Conservation (phyloP, 2,329 filamentous ascomycete species). For the Niveomyces coronatus region DNA sequence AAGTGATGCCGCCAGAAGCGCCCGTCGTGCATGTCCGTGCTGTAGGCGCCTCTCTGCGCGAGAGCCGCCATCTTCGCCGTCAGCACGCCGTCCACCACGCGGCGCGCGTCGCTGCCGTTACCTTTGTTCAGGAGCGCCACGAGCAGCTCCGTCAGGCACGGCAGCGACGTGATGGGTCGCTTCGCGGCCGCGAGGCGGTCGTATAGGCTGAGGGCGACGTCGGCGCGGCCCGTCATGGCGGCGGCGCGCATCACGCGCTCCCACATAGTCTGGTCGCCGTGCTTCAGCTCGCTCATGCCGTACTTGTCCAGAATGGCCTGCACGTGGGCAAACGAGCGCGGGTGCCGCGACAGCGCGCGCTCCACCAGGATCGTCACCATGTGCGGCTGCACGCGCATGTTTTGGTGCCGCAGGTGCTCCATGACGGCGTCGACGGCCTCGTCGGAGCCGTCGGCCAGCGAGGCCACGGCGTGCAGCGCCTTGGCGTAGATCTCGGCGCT, state of each 20-base stretch:
- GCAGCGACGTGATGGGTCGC: constrained; percentile 31
- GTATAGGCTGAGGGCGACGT: constrained; percentile 39
- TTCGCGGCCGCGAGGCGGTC: constrained; percentile 29
- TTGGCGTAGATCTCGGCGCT: constrained; percentile 58
- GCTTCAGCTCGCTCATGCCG: constrained; percentile 25
- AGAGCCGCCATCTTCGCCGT: constrained; percentile 16
- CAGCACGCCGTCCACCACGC: constrained; percentile 23
- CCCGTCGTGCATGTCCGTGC: constrained; percentile 12
- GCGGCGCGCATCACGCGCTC: constrained; percentile 62
- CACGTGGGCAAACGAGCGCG: constrained; percentile 51
- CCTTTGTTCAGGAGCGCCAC: constrained; percentile 18
- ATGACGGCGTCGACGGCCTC: constrained; percentile 51
- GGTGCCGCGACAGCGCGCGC: constrained; percentile 49
- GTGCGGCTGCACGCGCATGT: constrained; percentile 46
- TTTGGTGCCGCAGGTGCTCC: constrained; percentile 45
- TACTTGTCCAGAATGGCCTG: constrained; percentile 49
- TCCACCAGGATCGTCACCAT: constrained; percentile 68
- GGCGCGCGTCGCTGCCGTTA: constrained; percentile 19
- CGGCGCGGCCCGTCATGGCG: constrained; percentile 40
- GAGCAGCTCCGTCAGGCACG: constrained; percentile 34
- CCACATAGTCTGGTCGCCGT: constrained; percentile 54
- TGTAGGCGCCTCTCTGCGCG: constrained; percentile 11
- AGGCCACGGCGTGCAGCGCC: constrained; percentile 47
- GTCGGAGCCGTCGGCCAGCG: constrained; percentile 27
- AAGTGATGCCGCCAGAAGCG: constrained; percentile 40